Percentiles rank a stretch among this genome's conserved stretches.
Conservation (phyloP, 129 eudicot genomes). For the Helichrysum umbraculigerum region DNA sequence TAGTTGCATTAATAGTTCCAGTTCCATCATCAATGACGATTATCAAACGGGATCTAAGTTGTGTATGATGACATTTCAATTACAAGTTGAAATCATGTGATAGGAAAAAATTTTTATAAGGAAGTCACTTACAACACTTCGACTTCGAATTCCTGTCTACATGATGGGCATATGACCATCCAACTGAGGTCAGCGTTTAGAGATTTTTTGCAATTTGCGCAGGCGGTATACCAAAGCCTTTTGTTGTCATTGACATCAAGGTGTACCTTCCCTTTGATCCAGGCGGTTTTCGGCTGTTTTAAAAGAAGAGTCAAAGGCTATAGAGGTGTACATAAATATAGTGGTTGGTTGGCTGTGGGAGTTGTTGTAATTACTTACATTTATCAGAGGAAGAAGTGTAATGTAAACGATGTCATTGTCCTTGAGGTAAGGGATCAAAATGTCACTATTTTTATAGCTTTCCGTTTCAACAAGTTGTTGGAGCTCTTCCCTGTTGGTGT, state of each 20-base stretch:
- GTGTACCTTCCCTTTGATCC: background rate
- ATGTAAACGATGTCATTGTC: background rate
- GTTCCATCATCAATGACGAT: too few species aligned
- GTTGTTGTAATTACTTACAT: too few species aligned
- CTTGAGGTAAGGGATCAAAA: background rate
- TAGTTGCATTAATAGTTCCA: too few species aligned
- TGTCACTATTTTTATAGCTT: background rate
- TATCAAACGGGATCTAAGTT: too few species aligned
- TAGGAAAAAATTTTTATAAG: background rate
- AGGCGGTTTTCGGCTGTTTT: background rate
- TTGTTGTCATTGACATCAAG: background rate
- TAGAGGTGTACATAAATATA: background rate
- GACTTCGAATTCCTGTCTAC: background rate
- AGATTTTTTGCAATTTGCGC: background rate
- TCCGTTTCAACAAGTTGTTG: background rate
- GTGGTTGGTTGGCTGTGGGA: background rate
- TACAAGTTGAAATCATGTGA: background rate
- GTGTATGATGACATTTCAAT: background rate
- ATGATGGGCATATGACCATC: conserved; percentile 1
- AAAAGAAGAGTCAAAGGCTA: background rate
- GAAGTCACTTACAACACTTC: background rate
- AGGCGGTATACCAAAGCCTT: too few species aligned
- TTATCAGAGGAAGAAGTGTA: background rate
- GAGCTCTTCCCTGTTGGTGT: background rate
- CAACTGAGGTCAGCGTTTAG: background rate